Evolutionary conservation across 495 filamentous ascomycete genomes (phyloP).

Genomic region (Penicillium tannophilum): DNA sequence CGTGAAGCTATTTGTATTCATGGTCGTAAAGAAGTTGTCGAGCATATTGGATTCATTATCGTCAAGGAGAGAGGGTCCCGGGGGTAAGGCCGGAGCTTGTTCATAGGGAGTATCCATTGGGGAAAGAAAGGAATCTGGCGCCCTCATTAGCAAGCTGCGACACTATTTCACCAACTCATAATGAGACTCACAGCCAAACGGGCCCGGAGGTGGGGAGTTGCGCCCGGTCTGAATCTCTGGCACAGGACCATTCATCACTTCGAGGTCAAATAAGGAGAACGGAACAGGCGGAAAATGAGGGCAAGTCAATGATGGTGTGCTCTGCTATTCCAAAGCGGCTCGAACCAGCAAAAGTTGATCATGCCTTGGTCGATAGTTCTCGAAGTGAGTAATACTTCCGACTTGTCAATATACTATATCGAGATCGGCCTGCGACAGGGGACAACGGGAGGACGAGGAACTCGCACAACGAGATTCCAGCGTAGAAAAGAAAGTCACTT

Average conservation of each 20-base stretch:
- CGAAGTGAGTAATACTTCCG: neutral
- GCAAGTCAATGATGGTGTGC: slow-evolving; percentile 24
- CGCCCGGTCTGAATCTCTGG: slow-evolving; percentile 33
- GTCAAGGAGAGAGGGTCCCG: slow-evolving; percentile 61
- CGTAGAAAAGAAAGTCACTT: neutral
- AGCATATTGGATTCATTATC: slow-evolving; percentile 63
- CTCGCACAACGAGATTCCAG: neutral
- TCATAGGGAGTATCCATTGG: slow-evolving; percentile 55
- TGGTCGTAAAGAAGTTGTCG: slow-evolving; percentile 62
- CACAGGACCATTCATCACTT: slow-evolving; percentile 39
- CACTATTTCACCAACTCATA: neutral
- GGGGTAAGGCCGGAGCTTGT: slow-evolving; percentile 57
- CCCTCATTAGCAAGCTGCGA: neutral
- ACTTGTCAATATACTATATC: slow-evolving; percentile 1
- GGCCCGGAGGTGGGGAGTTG: slow-evolving; percentile 41
- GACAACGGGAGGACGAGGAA: neutral
- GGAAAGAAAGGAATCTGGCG: slow-evolving; percentile 48
- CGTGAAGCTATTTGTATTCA: slow-evolving; percentile 57
- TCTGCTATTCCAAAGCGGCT: slow-evolving; percentile 31
- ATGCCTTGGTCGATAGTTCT: slow-evolving; percentile 34
- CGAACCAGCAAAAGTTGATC: slow-evolving; percentile 25
- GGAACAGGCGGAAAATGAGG: slow-evolving; percentile 8
- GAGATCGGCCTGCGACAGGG: neutral
- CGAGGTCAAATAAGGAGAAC: neutral
- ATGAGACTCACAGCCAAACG: slow-evolving; percentile 62